phyloP scores from a whole-genome alignment of 2,329 filamentous ascomycete species.

The Trichoderma sp. region DNA sequence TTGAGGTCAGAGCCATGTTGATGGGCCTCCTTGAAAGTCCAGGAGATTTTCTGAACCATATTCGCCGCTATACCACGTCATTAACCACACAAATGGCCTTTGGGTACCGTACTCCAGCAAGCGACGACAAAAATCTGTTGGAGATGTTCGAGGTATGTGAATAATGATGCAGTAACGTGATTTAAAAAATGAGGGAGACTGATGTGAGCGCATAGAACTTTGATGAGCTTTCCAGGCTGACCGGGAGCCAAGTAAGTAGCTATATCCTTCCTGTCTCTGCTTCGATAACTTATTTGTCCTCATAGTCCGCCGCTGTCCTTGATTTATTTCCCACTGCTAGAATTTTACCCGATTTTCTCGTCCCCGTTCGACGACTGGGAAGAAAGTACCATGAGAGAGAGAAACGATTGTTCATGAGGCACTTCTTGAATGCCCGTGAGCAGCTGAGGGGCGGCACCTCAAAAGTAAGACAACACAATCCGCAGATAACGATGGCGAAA shows the following conservation, averaged over 20 bases:
- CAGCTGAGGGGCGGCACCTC: neutral
- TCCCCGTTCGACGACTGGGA: neutral
- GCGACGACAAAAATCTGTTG: neutral
- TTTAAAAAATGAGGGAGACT: neutral
- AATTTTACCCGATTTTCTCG: neutral
- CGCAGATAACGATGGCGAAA: neutral
- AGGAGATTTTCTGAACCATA: neutral
- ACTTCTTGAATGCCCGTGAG: neutral
- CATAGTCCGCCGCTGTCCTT: neutral
- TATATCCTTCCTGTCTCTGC: no score
- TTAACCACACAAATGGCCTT: conserved; percentile 14
- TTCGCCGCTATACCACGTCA: conserved; percentile 10
- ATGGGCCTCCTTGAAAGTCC: neutral
- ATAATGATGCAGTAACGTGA: no score
- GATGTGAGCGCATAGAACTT: neutral
- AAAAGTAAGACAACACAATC: neutral
- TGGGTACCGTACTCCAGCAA: neutral
- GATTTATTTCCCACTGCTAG: conserved; percentile 1
- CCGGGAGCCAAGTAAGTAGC: neutral
- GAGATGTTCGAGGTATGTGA: conserved; percentile 4
- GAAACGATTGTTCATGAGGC: neutral
- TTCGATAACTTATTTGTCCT: neutral
- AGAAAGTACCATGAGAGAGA: neutral
- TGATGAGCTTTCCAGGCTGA: neutral
- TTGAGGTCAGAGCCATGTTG: conserved; percentile 10